Evolutionary conservation across 225 moss, liverwort and hornwort genomes (phyloP), one percentile per base, ranked within the genome.

Genomic region (Polytrichum commune): DNA sequence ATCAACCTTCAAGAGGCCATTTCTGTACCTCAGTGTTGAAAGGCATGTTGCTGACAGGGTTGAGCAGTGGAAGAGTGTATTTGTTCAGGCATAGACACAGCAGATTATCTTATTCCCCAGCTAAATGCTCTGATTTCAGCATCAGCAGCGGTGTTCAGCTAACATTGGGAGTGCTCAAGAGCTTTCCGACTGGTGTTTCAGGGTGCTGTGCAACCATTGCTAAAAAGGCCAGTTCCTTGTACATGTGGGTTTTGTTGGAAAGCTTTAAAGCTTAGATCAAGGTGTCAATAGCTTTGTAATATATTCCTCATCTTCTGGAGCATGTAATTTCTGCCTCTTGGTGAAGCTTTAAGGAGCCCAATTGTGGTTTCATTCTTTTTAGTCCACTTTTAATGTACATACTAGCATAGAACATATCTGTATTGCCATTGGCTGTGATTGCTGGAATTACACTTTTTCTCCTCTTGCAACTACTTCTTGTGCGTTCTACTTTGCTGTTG

Each of bases 271-370:
- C 65, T 20, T 63, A 26, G 55, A 70, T 72, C 83, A 73, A 80
- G 76, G 74, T 86, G 82, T 85, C 74, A 66, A 75, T 80, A 83
- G 35, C 72, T 77, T 73, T 70, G 69, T 83, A 83, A 83, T 83
- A 77, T 75, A 86, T 82, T 62, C 71, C 54, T 53, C 61, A 71
- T 8, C 29, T 61, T 53, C 32, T 30, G n/a, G 19, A 8, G 57
- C 69, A 69, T 69, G 58, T 58, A 56, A 58, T 57, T 69, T 58
- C 58, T 20, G 20, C 57, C 58, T 22, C 10, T 20, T 29, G 56
- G 7, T 57, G 69, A 69, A 69, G 68, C 69, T 68, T 68, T 2
- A 27, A 53, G 53, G 53, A 22, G 58, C 30, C 56, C 57, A 58
- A 9, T 58, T 58, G 58, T 58, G 58, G 58, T 58, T n/a, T 58